Evolutionary conservation across 371 early-diverging fungal genomes (phyloP).

Genomic region (Actinomucor elegans): DNA sequence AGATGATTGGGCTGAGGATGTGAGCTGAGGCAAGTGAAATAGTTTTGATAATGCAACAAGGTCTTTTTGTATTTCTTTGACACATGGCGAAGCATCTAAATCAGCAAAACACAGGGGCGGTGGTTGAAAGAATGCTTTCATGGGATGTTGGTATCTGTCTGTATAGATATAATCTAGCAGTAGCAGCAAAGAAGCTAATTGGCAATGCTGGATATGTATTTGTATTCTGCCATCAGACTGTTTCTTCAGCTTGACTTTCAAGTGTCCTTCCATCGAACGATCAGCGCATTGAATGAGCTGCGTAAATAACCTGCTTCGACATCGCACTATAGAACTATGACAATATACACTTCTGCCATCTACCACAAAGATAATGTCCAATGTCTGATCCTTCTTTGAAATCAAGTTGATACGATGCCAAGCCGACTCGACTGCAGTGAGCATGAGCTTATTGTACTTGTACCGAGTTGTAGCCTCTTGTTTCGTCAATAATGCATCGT

Average conservation of each 20-base stretch:
- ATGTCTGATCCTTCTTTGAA: conserved; percentile 15
- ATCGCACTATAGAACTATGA: conserved; percentile 34
- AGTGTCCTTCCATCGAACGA: background rate
- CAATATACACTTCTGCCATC: conserved; percentile 42
- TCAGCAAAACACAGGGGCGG: conserved; percentile 15
- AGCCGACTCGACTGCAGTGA: conserved; percentile 6
- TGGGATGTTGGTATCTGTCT: conserved; percentile 35
- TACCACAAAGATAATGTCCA: conserved; percentile 45
- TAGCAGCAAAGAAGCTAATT: conserved; percentile 23
- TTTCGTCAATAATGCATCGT: background rate
- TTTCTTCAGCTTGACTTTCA: conserved; percentile 3
- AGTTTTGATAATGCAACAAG: conserved; percentile 24
- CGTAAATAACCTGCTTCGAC: conserved; percentile 26
- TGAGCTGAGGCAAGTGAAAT: conserved; percentile 28
- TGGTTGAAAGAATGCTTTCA: conserved; percentile 23
- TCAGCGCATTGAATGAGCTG: conserved; percentile 10
- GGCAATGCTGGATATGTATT: conserved; percentile 18
- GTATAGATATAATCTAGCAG: conserved; percentile 42
- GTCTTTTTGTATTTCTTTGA: conserved; percentile 27
- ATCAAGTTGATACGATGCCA: conserved; percentile 13
- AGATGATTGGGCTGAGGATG: conserved; percentile 24
- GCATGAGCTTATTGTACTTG: conserved; percentile 1
- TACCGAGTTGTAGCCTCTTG: background rate
- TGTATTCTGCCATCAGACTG: conserved; percentile 3
- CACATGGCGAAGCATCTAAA: background rate